These are phyloP conservation scores for Magnaporthiopsis incrustans DNA, from an alignment of 2,329 filamentous ascomycete species.

Conservation along the genomic window DNA sequence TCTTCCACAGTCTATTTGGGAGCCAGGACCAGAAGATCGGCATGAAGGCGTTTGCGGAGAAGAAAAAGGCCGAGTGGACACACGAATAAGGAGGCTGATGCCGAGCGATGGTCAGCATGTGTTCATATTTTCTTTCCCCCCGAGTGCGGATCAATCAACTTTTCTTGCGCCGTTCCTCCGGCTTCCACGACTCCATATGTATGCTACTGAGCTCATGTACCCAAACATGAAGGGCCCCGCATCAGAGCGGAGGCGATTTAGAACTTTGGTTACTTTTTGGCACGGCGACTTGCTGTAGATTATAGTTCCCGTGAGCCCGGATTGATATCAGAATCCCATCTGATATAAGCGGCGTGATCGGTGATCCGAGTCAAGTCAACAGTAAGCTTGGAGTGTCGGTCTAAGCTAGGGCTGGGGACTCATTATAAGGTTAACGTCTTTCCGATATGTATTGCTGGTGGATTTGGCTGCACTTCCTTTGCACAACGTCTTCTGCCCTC, in stretches of 20 bases:
- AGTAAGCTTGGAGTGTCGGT: neutral
- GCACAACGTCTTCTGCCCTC: neutral
- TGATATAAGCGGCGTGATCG: neutral
- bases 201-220: too few relatives aligned
- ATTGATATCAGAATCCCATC: neutral
- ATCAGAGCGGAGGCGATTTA: too few relatives aligned
- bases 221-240: too few relatives aligned
- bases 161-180: too few relatives aligned
- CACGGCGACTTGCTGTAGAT: too few relatives aligned
- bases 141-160: too few relatives aligned
- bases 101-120: neutral
- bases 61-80: slow-evolving; percentile 87
- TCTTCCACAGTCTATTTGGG: slow-evolving; percentile 91
- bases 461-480: neutral
- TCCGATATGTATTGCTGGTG: neutral
- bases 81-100: slow-evolving; percentile 51
- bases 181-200: too few relatives aligned
- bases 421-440: neutral
- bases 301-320: neutral
- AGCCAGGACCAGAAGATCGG: slow-evolving; percentile 96
- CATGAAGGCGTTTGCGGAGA: slow-evolving; percentile 91
- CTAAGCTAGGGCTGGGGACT: neutral
- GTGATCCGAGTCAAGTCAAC: too few relatives aligned
- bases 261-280: too few relatives aligned
- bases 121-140: neutral